Evolutionary conservation across 2,329 filamentous ascomycete genomes (phyloP).

Genomic region (Venturia asperata): DNA sequence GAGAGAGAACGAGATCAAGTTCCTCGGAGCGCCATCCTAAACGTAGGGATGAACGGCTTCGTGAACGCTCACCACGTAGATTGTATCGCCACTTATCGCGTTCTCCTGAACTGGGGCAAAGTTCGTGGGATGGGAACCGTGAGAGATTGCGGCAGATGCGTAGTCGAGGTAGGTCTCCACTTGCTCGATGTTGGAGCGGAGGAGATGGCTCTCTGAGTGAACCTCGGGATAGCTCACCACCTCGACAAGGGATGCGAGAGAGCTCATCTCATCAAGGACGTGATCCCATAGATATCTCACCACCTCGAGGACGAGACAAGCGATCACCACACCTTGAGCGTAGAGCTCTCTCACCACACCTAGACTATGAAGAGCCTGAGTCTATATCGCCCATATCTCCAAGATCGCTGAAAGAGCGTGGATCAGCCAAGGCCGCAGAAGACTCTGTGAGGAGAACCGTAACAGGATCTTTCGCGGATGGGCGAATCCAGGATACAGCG

Average conservation of each 20-base stretch:
- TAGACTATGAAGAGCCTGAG: background rate
- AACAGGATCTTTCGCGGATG: background rate
- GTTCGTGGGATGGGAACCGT: background rate
- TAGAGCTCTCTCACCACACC: background rate
- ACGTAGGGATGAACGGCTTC: background rate
- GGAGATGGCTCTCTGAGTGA: too few relatives aligned
- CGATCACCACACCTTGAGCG: background rate
- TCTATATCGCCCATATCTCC: background rate
- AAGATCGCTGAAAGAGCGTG: background rate
- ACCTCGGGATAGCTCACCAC: background rate
- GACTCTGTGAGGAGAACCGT: background rate
- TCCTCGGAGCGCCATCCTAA: background rate
- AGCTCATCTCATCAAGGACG: background rate
- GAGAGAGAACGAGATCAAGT: too few relatives aligned
- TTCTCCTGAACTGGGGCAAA: background rate
- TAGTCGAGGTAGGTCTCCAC: background rate
- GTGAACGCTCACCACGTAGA: background rate
- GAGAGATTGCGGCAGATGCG: background rate
- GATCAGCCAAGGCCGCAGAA: background rate
- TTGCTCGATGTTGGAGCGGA: background rate
- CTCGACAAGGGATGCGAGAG: background rate
- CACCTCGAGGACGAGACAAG: too few relatives aligned
- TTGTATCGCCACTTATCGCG: background rate
- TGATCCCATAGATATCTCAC: background rate
- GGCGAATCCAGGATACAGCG: background rate